These are phyloP conservation scores for Leccinum broughii DNA, from an alignment of 768 basidiomycete species.

Conservation along the genomic window DNA sequence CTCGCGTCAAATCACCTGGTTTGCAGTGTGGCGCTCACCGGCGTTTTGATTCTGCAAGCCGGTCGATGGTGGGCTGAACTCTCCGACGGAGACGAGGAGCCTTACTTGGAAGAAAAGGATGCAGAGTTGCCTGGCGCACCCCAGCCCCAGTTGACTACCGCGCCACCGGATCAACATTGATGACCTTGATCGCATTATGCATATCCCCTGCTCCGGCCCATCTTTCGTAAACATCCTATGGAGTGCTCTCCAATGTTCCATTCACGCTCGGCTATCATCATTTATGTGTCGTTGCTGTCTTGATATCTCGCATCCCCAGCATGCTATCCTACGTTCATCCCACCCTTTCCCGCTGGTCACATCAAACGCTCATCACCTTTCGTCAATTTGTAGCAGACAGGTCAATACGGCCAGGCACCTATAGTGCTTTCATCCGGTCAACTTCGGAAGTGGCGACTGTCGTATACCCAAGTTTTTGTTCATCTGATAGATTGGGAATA, in stretches of 20 bases:
- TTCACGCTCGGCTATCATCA: slow-evolving; percentile 22
- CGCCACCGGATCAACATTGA: slow-evolving; percentile 13
- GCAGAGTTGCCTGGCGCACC: slow-evolving; percentile 17
- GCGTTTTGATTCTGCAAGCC: slow-evolving; percentile 82
- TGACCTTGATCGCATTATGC: neutral
- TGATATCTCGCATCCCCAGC: slow-evolving; percentile 24
- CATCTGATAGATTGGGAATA: slow-evolving; percentile 9
- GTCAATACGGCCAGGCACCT: slow-evolving; percentile 12
- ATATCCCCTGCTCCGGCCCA: neutral
- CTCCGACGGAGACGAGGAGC: slow-evolving; percentile 59
- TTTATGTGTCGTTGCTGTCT: slow-evolving; percentile 29
- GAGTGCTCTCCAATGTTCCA: neutral
- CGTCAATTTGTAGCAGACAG: slow-evolving; percentile 13
- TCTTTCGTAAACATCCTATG: slow-evolving; percentile 8
- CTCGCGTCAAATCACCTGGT: slow-evolving; percentile 84
- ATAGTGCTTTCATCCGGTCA: slow-evolving; percentile 2
- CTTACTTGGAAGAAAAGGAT: slow-evolving; percentile 32
- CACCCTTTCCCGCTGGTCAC: neutral
- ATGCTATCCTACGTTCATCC: slow-evolving; percentile 19
- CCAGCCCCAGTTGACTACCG: slow-evolving; percentile 4
- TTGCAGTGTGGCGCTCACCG: slow-evolving; percentile 85
- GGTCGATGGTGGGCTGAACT: slow-evolving; percentile 85
- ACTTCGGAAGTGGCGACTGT: slow-evolving; percentile 6
- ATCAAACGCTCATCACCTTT: slow-evolving; percentile 6
- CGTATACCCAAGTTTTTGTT: slow-evolving; percentile 18